A percentile compares a stretch with the other conserved stretches of the same genome.
These are phyloP conservation scores for Grosmannia clavigera DNA, from an alignment of 2,329 filamentous ascomycete genomes.

Conservation along the genomic window DNA sequence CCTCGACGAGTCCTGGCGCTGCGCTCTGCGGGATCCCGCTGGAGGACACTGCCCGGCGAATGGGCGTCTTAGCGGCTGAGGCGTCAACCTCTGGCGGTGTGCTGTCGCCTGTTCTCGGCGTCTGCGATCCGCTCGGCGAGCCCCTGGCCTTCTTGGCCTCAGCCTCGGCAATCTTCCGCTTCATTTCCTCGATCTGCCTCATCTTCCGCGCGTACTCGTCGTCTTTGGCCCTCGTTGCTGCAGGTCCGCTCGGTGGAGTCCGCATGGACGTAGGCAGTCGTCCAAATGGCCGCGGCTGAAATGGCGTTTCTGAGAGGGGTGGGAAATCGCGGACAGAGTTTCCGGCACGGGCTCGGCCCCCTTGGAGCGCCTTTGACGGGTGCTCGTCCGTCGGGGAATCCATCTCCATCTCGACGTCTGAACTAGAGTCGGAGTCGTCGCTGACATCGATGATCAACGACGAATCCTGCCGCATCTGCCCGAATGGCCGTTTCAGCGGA, in stretches of 20 bases:
- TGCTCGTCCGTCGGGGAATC: slow-evolving; percentile 38
- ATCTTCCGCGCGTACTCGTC: slow-evolving; percentile 38
- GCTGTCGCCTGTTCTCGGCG: slow-evolving; percentile 14
- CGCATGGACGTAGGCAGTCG: slow-evolving; percentile 24
- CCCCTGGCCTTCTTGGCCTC: slow-evolving; percentile 39
- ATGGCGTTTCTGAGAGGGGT: slow-evolving; percentile 25
- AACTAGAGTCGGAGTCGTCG: slow-evolving; percentile 51
- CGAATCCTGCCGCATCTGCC: slow-evolving; percentile 43
- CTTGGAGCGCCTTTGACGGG: slow-evolving; percentile 18
- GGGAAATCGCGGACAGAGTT: slow-evolving; percentile 31
- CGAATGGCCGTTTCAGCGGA: slow-evolving; percentile 47
- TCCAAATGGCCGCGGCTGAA: slow-evolving; percentile 24
- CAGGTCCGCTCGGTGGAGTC: slow-evolving; percentile 25
- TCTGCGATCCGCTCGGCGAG: slow-evolving; percentile 16
- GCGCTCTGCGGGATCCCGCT: slow-evolving; percentile 7
- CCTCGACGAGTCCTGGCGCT: neutral
- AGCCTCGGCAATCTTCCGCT: slow-evolving; percentile 43
- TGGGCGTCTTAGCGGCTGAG: neutral
- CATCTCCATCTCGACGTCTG: slow-evolving; percentile 56
- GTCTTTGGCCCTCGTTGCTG: slow-evolving; percentile 19
- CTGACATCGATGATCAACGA: slow-evolving; percentile 75
- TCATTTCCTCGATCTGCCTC: slow-evolving; percentile 48
- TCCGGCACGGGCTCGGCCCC: slow-evolving; percentile 20
- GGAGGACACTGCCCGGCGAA: slow-evolving; percentile 11
- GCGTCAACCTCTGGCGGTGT: slow-evolving; percentile 18